Percentiles rank a stretch among this genome's conserved stretches.
Evolutionary conservation across 1,139 yeast genomes (phyloP).

Genomic region (Pneumocystis carinii): DNA sequence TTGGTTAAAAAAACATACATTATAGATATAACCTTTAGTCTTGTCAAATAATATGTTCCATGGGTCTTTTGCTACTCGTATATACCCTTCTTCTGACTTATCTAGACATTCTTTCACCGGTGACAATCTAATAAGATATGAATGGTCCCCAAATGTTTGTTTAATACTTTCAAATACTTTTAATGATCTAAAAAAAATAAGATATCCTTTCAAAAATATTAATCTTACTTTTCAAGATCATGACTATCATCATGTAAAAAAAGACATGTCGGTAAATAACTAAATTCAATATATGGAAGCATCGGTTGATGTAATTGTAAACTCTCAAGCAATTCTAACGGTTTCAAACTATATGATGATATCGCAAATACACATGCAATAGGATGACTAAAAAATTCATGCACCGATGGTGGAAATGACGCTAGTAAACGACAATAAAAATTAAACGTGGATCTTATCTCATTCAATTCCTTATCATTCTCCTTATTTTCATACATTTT

Average conservation of each 20-base stretch:
- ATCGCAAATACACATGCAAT: slow-evolving; percentile 61
- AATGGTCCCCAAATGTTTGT: slow-evolving; percentile 22
- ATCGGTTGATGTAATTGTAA: slow-evolving; percentile 21
- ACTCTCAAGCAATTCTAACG: slow-evolving; percentile 35
- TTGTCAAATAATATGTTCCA: not conserved
- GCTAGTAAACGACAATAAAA: slow-evolving; percentile 47
- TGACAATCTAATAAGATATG: slow-evolving; percentile 5
- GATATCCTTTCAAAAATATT: not conserved
- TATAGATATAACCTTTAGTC: not conserved
- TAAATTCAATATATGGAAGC: slow-evolving; percentile 25
- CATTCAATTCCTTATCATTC: not conserved
- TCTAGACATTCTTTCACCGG: not conserved
- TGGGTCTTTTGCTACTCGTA: not conserved
- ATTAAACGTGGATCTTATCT: not conserved
- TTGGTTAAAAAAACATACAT: not conserved
- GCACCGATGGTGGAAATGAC: slow-evolving; percentile 51
- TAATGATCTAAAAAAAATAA: slow-evolving; percentile 12
- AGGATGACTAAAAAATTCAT: slow-evolving; percentile 86
- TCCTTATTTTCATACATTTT: slow-evolving; percentile 2
- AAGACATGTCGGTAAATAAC: slow-evolving; percentile 26
- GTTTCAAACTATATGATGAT: slow-evolving; percentile 32
- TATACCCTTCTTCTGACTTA: not conserved
- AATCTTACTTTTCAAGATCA: slow-evolving; percentile 18
- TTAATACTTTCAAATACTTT: slow-evolving; percentile 25
- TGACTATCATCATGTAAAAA: slow-evolving; percentile 25